Conservation (phyloP, 2,329 filamentous ascomycete species). For the Dactylellina haptotyla region DNA sequence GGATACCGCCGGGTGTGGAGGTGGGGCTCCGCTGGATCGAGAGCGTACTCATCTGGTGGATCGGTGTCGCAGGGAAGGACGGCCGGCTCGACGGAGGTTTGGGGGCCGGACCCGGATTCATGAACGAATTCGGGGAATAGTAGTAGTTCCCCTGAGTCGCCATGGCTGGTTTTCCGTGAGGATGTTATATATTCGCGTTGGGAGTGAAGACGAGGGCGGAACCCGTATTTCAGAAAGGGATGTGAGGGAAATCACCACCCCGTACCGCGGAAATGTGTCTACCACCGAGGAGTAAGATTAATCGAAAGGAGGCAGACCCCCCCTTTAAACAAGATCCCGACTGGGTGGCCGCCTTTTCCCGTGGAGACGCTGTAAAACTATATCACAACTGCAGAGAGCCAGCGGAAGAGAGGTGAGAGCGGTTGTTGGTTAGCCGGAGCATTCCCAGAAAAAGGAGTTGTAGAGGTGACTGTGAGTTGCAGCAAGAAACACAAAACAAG, state of each 20-base stretch:
- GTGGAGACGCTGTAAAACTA: slow-evolving; percentile 23
- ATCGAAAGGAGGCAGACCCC: neutral
- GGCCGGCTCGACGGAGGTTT: slow-evolving; percentile 47
- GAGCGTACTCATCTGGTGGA: slow-evolving; percentile 44
- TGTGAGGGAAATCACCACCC: slow-evolving; percentile 17
- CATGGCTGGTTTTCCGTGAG: slow-evolving; percentile 27
- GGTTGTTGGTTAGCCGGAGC: slow-evolving; percentile 37
- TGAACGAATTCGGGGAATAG: slow-evolving; percentile 48
- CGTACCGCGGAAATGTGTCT: slow-evolving; percentile 6
- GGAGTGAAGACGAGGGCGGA: neutral
- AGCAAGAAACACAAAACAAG: slow-evolving; percentile 41
- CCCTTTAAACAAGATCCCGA: neutral
- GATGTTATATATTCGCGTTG: slow-evolving; percentile 14
- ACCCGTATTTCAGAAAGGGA: slow-evolving; percentile 1
- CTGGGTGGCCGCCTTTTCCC: neutral
- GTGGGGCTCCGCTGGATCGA: slow-evolving; percentile 46
- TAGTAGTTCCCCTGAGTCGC: slow-evolving; percentile 47
- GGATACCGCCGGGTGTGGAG: slow-evolving; percentile 18
- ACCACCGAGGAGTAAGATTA: slow-evolving; percentile 24
- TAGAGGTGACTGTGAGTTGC: slow-evolving; percentile 31
- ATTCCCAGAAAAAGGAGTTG: slow-evolving; percentile 53
- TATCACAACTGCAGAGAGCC: slow-evolving; percentile 19
- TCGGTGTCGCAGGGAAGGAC: slow-evolving; percentile 43
- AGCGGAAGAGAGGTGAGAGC: slow-evolving; percentile 25
- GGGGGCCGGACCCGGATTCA: slow-evolving; percentile 50